Evolutionary conservation across 2,329 filamentous ascomycete genomes (phyloP), one percentile per base, ranked within the genome.

Genomic region (Claviceps humidiphila): DNA sequence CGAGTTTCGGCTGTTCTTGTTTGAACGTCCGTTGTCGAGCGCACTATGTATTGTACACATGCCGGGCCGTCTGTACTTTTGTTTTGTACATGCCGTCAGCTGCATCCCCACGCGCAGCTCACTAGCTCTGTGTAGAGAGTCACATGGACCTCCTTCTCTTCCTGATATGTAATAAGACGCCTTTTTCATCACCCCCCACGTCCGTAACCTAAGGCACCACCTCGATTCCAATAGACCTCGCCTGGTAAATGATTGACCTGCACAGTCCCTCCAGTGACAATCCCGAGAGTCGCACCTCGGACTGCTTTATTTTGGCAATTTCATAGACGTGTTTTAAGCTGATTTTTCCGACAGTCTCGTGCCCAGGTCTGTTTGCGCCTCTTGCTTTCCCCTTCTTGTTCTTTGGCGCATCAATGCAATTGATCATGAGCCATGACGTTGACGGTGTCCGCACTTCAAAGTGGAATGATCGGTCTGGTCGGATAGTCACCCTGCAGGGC

Each of bases 251-350:
- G 55, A 91, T 74, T 51, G 82, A 80, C 69, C 78, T 82, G 71
- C 85, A 89, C 30, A 91, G 63, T 1, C 84, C 83, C 65, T 89
- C 75, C 51, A 90, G 68, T 47, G 79, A 76, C 60, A 88, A 65
- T 2, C 85, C 87, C 2, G 85, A 88, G 56, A 91, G 69, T 54
- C 87, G 77, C 56, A 83, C 71, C 69, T 93, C 87, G 51, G 77
- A 74, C 59, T 88, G 85, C 78, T 98, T 98, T 64, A 98, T 94
- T 76, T 88, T 90, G 58, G 93, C 93, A 69, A 98, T 97, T 73
- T 97, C 91, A 71, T 89, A 97, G 22, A 98, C 75, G 71, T 98
- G 93, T 75, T 98, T 98, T 63, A 98, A 72, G 62, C 85, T 93
- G 52, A 98, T 78, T 3, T 80, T 85, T 53, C 91, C 93, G n/a